Conservation (phyloP, 2,329 filamentous ascomycete genomes). For the Epichloe glyceriae region DNA sequence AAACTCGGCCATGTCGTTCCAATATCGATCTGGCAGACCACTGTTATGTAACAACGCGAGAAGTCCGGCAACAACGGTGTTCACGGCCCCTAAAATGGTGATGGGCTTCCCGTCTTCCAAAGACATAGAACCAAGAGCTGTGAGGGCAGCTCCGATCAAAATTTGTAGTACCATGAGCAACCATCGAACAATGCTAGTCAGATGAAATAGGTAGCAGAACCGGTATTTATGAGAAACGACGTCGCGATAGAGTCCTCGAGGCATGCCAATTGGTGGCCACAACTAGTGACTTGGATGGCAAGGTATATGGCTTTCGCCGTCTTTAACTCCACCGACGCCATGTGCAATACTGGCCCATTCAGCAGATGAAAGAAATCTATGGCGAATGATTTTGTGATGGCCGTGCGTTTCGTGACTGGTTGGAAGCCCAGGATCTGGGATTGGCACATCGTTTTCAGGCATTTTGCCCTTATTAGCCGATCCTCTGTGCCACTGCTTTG, state of each 20-base stretch:
- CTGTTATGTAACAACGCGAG: slow-evolving; percentile 41
- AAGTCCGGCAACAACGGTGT: slow-evolving; percentile 36
- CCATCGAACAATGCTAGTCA: slow-evolving; percentile 30
- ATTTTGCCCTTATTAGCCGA: neutral
- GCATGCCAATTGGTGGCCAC: slow-evolving; percentile 35
- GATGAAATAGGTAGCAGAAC: slow-evolving; percentile 31
- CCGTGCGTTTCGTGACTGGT: slow-evolving; percentile 5
- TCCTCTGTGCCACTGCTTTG: neutral
- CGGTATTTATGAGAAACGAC: slow-evolving; percentile 31
- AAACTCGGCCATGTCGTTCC: slow-evolving; percentile 36
- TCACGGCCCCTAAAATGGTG: slow-evolving; percentile 35
- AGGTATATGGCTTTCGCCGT: slow-evolving; percentile 29
- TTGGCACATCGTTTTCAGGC: neutral
- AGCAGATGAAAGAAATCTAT: slow-evolving; percentile 28
- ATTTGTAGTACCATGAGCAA: slow-evolving; percentile 35
- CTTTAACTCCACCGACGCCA: slow-evolving; percentile 33
- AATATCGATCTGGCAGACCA: slow-evolving; percentile 38
- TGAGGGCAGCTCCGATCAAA: slow-evolving; percentile 34
- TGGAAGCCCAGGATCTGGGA: neutral
- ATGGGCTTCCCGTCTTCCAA: slow-evolving; percentile 26
- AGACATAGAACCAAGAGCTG: slow-evolving; percentile 34
- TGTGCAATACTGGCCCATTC: slow-evolving; percentile 36
- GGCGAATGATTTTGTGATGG: slow-evolving; percentile 10
- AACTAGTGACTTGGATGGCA: slow-evolving; percentile 28
- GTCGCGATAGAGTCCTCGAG: slow-evolving; percentile 35